Evolutionary conservation across 306 rosid genomes (phyloP).

Genomic region (Prunus armeniaca): DNA sequence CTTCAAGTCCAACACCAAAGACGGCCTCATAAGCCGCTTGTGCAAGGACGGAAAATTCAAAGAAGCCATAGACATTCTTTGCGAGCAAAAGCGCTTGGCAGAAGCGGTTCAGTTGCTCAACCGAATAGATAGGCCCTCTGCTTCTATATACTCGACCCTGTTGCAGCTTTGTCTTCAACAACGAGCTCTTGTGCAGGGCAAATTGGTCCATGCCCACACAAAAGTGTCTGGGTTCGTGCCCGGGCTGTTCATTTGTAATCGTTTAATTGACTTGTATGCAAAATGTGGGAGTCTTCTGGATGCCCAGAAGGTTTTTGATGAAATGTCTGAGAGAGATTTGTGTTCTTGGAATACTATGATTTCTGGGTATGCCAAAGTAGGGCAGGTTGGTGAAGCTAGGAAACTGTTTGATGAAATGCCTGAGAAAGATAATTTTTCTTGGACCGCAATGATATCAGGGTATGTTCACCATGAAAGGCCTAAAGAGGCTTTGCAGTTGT

Average conservation of each 20-base stretch:
- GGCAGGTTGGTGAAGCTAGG: slow-evolving; percentile 45
- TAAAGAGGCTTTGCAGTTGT: slow-evolving; percentile 54
- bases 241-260: slow-evolving; percentile 45
- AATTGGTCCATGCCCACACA: slow-evolving; percentile 50
- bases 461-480: slow-evolving; percentile 37
- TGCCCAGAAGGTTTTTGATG: slow-evolving; percentile 54
- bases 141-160: slow-evolving; percentile 48
- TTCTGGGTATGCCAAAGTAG: slow-evolving; percentile 48
- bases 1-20: slow-evolving; percentile 30
- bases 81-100: slow-evolving; percentile 41
- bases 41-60: slow-evolving; percentile 35
- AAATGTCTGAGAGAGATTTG: slow-evolving; percentile 53
- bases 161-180: slow-evolving; percentile 40
- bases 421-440: slow-evolving; percentile 56
- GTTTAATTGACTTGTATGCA: slow-evolving; percentile 41
- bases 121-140: slow-evolving; percentile 32
- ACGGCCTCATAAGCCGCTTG: slow-evolving; percentile 27
- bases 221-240: slow-evolving; percentile 49
- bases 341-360: slow-evolving; percentile 76
- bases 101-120: slow-evolving; percentile 48
- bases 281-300: slow-evolving; percentile 61
- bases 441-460: slow-evolving; percentile 61
- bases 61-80: slow-evolving; percentile 46
- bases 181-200: slow-evolving; percentile 55
- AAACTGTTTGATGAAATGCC: slow-evolving; percentile 65